Conservation (phyloP, 179 eudicot species). For the Silene coronaria region DNA sequence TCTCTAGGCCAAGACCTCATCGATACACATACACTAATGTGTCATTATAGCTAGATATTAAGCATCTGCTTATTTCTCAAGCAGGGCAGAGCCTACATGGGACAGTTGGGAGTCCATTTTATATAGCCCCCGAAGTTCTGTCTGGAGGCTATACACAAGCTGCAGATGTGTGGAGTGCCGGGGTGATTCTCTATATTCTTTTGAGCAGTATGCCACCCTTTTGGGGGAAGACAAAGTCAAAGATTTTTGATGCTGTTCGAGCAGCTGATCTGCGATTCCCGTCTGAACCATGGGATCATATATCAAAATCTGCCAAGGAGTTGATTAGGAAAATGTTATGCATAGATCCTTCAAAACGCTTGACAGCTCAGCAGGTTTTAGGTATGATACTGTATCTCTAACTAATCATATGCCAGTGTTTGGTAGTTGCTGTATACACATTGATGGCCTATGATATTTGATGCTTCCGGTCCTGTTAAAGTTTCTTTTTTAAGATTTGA, state of each 20-base stretch:
- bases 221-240: conserved; percentile 88
- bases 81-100: conserved; percentile 68
- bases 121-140: conserved; percentile 85
- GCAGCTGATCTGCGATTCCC: conserved; percentile 71
- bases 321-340: conserved; percentile 58
- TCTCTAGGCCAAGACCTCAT: too few species aligned
- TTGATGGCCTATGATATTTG: too few species aligned
- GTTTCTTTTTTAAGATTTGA: not conserved
- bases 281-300: conserved; percentile 52
- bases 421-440: too few species aligned
- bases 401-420: not conserved
- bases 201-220: conserved; percentile 84
- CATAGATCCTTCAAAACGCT: conserved; percentile 53
- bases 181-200: conserved; percentile 77
- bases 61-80: conserved; percentile 21
- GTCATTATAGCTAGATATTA: conserved; percentile 8
- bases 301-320: conserved; percentile 64
- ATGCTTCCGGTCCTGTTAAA: too few species aligned
- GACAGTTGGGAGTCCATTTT: conserved; percentile 87
- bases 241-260: conserved; percentile 72
- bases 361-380: conserved; percentile 59
- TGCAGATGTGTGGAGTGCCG: conserved; percentile 90
- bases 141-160: conserved; percentile 70
- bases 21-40: not conserved
- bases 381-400: conserved; percentile 30